Base-by-base conservation (phyloP, 805 yeast genomes). In the Teunomyces kruisii region DNA sequence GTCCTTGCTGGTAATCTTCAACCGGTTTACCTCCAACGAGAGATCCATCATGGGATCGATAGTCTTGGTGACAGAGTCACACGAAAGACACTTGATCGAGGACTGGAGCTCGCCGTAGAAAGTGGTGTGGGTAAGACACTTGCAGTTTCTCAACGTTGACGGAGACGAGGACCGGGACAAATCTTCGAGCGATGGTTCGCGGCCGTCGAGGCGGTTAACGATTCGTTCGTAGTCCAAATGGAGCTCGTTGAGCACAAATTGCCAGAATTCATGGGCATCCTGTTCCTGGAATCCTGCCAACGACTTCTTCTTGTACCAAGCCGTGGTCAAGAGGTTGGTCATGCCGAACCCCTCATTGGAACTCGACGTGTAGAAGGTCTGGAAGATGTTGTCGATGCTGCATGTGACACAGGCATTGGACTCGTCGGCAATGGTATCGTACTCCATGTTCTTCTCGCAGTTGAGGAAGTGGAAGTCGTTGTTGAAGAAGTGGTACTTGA, bases 181-280 rank as follows among this genome's bases (percentile, higher is more conserved):
- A 16, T 28, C 27, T 15, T 32, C 22, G 22, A 19, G 32, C 10
- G 14, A 8, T 7, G 32, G 27, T 13, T 32, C 46, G 4, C 46
- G 52, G 9, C 39, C 42, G 14, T 45, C 45, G n/a, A 37, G 39
- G 24, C 39, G 36, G n/a, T 32, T 27, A 14, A 39, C 33, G 16
- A 47, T 38, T 9, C 49, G 29, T 32, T 51, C 68, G 54, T 72
- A 71, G 47, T 65, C 70, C 44, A 64, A 67, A 64, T 94, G 99
- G 45, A 94, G 65, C 64, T 90, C 96, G 64, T 92, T 87, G 31
- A 92, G 73, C 24, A 92, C 59, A 61, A 92, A 91, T 61, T 94
- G 97, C 85, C 96, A 85, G 65, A 92, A 94, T 65, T 94, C 99
- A 66, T 94, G 99, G 0, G 99, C 98, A 62, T 94, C 99, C 65